Conservation (phyloP, 148 eudicot species). For the Fallopia convolvulus region DNA sequence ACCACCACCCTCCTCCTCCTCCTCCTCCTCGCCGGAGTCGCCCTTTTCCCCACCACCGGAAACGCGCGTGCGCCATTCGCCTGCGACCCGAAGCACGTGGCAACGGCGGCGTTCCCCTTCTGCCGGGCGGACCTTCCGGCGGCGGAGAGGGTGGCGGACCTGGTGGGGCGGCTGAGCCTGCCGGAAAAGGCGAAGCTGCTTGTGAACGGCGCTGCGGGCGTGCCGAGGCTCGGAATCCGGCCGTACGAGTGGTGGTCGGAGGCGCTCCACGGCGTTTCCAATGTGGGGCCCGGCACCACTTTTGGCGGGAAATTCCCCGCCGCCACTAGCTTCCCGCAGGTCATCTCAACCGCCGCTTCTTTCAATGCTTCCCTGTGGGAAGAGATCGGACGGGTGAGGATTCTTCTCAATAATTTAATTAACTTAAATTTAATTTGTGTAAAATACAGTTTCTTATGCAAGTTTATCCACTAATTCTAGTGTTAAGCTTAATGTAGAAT, state of each 20-base stretch:
- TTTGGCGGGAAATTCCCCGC: slow-evolving; percentile 76
- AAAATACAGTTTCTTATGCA: too few species aligned
- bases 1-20: not conserved
- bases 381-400: slow-evolving; percentile 70
- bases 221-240: slow-evolving; percentile 68
- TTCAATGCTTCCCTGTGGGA: slow-evolving; percentile 80
- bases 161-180: slow-evolving; percentile 57
- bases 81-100: slow-evolving; percentile 42
- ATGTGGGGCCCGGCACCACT: slow-evolving; percentile 81
- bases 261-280: slow-evolving; percentile 86
- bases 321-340: slow-evolving; percentile 92
- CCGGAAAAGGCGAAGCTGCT: slow-evolving; percentile 62
- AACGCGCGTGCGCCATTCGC: slow-evolving; percentile 45
- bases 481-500: not conserved
- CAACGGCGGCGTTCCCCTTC: slow-evolving; percentile 31
- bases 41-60: not conserved
- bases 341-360: slow-evolving; percentile 79
- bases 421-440: not conserved
- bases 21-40: not conserved
- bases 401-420: not conserved
- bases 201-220: slow-evolving; percentile 53
- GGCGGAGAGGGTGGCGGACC: slow-evolving; percentile 47
- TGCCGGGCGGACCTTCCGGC: slow-evolving; percentile 31
- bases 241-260: slow-evolving; percentile 98
- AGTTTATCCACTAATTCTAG: not conserved